Percentiles rank a stretch among this genome's conserved stretches.
These are phyloP conservation scores for Chamaecyparis obtusa DNA, from an alignment of 75 land plant genomes.

Conservation along the genomic window DNA sequence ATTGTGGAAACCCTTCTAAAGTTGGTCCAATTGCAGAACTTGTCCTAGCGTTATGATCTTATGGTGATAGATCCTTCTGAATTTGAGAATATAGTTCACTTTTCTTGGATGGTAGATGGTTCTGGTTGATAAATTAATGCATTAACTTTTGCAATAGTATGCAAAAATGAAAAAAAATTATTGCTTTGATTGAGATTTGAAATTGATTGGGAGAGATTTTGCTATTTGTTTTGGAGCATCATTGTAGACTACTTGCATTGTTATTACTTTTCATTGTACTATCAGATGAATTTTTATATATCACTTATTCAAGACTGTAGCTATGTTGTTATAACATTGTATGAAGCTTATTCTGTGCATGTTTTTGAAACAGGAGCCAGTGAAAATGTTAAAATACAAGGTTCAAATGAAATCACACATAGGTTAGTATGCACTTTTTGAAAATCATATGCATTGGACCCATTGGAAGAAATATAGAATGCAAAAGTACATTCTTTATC, in stretches of 20 bases:
- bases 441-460: background rate
- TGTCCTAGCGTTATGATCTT: background rate
- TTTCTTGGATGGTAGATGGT: background rate
- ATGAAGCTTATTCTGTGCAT: conserved; percentile 16
- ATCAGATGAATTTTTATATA: background rate
- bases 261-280: background rate
- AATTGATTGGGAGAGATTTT: background rate
- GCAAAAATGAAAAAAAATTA: background rate
- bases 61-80: background rate
- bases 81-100: background rate
- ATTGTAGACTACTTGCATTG: background rate
- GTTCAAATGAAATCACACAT: conserved; percentile 23
- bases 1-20: background rate
- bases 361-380: conserved; percentile 42
- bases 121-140: background rate
- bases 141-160: background rate
- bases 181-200: background rate
- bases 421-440: conserved; percentile 35
- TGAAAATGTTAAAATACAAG: conserved; percentile 32
- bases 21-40: background rate
- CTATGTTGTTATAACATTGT: background rate
- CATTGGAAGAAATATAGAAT: background rate
- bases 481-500: background rate
- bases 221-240: background rate
- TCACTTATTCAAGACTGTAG: background rate